phyloP scores from a whole-genome alignment of 2,329 filamentous ascomycete species.

The Aplosporella prunicola region DNA sequence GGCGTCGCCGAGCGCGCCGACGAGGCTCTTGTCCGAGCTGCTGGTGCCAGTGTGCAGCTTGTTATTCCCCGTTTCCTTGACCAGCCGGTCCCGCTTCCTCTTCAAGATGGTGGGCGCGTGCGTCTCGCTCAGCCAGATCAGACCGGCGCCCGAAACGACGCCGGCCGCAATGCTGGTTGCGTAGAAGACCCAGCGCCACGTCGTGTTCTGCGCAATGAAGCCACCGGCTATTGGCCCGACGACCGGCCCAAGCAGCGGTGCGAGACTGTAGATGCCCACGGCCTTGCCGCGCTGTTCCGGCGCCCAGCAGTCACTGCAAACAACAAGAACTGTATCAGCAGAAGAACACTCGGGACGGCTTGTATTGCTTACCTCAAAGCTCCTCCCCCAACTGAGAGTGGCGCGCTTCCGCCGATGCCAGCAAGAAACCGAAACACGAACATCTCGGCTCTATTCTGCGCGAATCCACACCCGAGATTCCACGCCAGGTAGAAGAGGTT shows the following conservation, averaged over 20 bases:
- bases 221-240: constrained; percentile 49
- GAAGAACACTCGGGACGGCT: no score
- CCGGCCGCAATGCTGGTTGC: constrained; percentile 53
- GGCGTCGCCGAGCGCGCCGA: constrained; percentile 57
- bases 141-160: constrained; percentile 49
- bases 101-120: constrained; percentile 38
- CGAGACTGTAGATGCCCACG: constrained; percentile 52
- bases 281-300: constrained; percentile 54
- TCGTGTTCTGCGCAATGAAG: constrained; percentile 58
- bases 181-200: constrained; percentile 65
- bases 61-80: constrained; percentile 44
- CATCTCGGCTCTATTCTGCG: constrained; percentile 43
- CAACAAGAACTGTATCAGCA: no score
- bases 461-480: constrained; percentile 51
- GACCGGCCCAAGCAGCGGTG: constrained; percentile 54
- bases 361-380: constrained; percentile 24
- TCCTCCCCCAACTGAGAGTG: constrained; percentile 34
- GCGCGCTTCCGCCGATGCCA: constrained; percentile 50
- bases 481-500: constrained; percentile 50
- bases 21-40: constrained; percentile 49
- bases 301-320: constrained; percentile 45
- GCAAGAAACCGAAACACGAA: constrained; percentile 50
- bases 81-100: constrained; percentile 47
- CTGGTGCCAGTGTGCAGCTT: constrained; percentile 53
- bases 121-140: constrained; percentile 51